Evolutionary conservation across 2,329 filamentous ascomycete species (phyloP), one percentile per base, ranked within the genome.

Genomic region (Rutstroemia sp.): DNA sequence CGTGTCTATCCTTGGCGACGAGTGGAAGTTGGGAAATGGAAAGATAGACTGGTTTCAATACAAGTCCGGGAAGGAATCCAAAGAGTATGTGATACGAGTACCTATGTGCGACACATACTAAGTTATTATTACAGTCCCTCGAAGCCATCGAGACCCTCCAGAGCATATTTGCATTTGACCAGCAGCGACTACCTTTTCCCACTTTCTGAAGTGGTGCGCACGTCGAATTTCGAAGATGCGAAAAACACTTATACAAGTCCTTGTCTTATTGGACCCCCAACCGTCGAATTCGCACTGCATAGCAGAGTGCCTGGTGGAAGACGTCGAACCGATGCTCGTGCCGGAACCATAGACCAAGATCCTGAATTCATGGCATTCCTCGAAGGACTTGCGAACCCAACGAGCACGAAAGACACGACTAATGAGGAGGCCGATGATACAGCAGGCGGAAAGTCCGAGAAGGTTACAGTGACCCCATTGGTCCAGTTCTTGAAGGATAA

Each of bases 261-360:
- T 1, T 84, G 84, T 25, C 80, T 96, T 2, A 76, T 94, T 54
- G 88, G 88, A 0, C 88, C 88, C 1, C 92, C 94, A 0, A 80
- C 81, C 5, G 76, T 96, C 49, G 92, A 96, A 67, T 89, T 89
- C 66, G 84, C 92, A 17, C 82, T 87, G 1, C 95, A 92, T 73
- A 89, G 89, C 63, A 92, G 92, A 66, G 81, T 90, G 1, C 90
- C 92, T 1, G 82, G 82, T 58, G 81, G 78, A 38, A 89, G 89
- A 69, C 82, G 82, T 50, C 84, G 90, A 36, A 82, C 83, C 54
- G 94, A 99, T 75, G 83, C 84, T 53, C 85, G 92, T 14, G 89
- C 96, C 70, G 94, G 92, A 53, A 96, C 91, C 3, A 97, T 99
- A 63, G 94, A 99, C 66, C 91, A 96, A 69, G 94, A 99, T 67